These are phyloP conservation scores for Apiospora rasikravindrae DNA, from an alignment of 2,329 filamentous ascomycete species.

Conservation along the genomic window DNA sequence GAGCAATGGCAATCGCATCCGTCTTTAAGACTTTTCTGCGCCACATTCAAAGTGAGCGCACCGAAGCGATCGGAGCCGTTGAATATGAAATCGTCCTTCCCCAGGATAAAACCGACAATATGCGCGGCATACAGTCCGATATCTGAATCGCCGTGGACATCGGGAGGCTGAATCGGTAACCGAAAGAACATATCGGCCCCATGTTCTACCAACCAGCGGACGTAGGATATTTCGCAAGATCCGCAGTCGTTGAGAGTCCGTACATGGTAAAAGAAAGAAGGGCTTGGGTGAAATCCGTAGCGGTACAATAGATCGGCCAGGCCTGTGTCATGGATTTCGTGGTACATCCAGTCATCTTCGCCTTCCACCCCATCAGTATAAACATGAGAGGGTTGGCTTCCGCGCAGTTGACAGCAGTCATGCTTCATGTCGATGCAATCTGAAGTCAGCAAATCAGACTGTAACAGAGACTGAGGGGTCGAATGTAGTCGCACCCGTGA, in stretches of 20 bases:
- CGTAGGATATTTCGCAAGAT: background rate
- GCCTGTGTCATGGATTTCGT: background rate
- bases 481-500: too few relatives aligned
- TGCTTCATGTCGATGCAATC: background rate
- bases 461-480: too few relatives aligned
- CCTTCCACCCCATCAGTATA: background rate
- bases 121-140: background rate
- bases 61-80: background rate
- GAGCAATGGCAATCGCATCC: conserved; percentile 18
- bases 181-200: background rate
- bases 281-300: conserved; percentile 8
- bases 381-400: too few relatives aligned
- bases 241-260: too few relatives aligned
- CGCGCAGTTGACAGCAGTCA: too few relatives aligned
- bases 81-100: rapidly evolving
- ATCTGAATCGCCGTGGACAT: background rate
- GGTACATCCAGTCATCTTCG: conserved; percentile 1
- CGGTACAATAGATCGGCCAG: conserved; percentile 6
- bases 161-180: background rate
- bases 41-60: background rate
- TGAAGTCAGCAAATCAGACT: too few relatives aligned
- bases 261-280: background rate
- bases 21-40: background rate
- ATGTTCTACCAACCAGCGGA: conserved; percentile 12
- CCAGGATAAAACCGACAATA: background rate